Evolutionary conservation across 352 stramenopile species (phyloP).

Genomic region (Globisporangium perplexum): DNA sequence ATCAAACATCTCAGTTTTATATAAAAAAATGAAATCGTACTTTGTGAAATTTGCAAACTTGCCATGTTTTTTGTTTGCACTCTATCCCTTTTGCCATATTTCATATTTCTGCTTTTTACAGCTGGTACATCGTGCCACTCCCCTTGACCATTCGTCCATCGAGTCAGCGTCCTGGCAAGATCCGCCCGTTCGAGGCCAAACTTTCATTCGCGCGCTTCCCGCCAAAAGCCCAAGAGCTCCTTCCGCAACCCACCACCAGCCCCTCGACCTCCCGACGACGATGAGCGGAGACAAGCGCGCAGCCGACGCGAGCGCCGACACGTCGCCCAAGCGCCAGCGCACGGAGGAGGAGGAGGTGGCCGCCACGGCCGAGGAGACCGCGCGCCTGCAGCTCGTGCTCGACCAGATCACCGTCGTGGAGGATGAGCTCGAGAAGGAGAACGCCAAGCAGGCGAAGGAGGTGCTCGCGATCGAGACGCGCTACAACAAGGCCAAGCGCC

Average conservation of each 20-base stretch:
- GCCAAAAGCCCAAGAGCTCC: not conserved
- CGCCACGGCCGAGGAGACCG: conserved; percentile 18
- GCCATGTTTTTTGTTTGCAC: too few species aligned
- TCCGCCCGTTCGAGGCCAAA: not conserved
- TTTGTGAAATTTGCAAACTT: too few species aligned
- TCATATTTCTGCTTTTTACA: too few species aligned
- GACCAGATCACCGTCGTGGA: conserved; percentile 41
- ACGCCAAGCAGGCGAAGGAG: conserved; percentile 57
- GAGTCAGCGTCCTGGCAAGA: not conserved
- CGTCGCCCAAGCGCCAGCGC: conserved; percentile 72
- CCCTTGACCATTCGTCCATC: too few species aligned
- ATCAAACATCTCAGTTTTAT: too few species aligned
- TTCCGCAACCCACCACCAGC: not conserved
- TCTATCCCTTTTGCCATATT: too few species aligned
- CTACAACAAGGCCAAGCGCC: conserved; percentile 65
- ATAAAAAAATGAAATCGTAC: too few species aligned
- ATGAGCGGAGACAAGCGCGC: not conserved
- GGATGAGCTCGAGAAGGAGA: conserved; percentile 59
- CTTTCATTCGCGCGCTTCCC: conserved; percentile 1
- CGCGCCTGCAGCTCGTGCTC: conserved; percentile 54
- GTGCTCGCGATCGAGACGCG: conserved; percentile 73
- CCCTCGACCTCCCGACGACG: not conserved
- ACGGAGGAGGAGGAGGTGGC: conserved; percentile 41
- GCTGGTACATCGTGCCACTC: too few species aligned
- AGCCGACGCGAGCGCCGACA: conserved; percentile 38